A percentile compares a stretch with the other conserved stretches of the same genome.
Conservation (phyloP, 106 monocot genomes). For the Ottelia alismoides region DNA sequence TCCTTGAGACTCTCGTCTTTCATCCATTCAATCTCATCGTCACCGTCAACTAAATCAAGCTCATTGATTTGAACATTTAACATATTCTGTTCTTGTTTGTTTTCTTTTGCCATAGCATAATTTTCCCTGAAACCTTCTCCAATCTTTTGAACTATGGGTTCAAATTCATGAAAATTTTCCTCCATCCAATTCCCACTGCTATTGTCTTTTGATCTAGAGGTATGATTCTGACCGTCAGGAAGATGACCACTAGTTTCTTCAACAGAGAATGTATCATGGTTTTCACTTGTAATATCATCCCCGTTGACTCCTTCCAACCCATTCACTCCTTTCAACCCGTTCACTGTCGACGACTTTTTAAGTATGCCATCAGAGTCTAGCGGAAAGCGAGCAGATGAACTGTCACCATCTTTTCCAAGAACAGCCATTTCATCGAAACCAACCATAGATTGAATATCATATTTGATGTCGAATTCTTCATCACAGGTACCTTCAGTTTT, state of each 20-base stretch:
- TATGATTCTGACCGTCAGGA: neutral
- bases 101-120: conserved; percentile 59
- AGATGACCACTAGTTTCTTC: neutral
- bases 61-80: conserved; percentile 30
- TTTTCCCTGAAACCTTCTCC: conserved; percentile 52
- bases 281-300: neutral
- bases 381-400: neutral
- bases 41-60: conserved; percentile 20
- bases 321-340: no score
- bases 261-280: neutral
- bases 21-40: conserved; percentile 84
- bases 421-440: no score
- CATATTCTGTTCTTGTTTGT: conserved; percentile 20
- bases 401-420: neutral
- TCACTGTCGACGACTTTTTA: neutral
- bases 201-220: neutral
- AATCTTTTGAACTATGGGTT: conserved; percentile 46
- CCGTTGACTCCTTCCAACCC: no score
- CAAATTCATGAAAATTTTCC: conserved; percentile 48
- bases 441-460: no score
- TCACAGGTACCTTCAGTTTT: neutral
- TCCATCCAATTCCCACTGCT: conserved; percentile 32
- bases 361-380: neutral
- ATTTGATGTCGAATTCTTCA: conserved; percentile 3
- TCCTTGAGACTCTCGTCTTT: conserved; percentile 59